Conservation (phyloP, 768 basidiomycete genomes). For the Hygrophoropsis aurantiaca region DNA sequence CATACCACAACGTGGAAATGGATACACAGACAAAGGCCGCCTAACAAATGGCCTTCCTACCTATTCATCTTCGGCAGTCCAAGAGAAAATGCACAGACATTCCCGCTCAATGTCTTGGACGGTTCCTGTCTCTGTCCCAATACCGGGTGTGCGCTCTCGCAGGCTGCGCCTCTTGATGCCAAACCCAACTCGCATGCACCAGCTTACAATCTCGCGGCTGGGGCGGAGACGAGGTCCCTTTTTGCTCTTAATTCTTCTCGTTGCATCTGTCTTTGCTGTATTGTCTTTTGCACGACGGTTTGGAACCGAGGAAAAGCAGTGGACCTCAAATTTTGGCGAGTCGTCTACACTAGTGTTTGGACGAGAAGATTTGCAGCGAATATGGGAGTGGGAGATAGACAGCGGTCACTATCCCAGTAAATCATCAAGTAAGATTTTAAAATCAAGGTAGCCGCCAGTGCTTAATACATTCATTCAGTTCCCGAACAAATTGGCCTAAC, state of each 20-base stretch:
- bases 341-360: conserved; percentile 73
- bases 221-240: conserved; percentile 58
- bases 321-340: conserved; percentile 60
- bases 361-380: conserved; percentile 78
- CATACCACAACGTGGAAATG: conserved; percentile 44
- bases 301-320: conserved; percentile 58
- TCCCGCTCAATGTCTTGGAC: conserved; percentile 53
- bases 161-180: conserved; percentile 57
- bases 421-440: conserved; percentile 57
- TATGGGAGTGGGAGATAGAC: conserved; percentile 95
- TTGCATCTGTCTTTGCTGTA: conserved; percentile 50
- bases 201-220: conserved; percentile 53
- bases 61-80: conserved; percentile 52
- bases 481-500: conserved; percentile 67
- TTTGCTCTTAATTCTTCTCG: conserved; percentile 47
- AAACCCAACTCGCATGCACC: conserved; percentile 61
- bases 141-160: conserved; percentile 59
- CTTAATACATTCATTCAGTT: conserved; percentile 42
- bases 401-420: conserved; percentile 94
- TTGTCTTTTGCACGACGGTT: conserved; percentile 64
- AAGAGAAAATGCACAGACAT: conserved; percentile 63
- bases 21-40: conserved; percentile 43
- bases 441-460: neutral
- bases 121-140: conserved; percentile 54
- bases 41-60: conserved; percentile 44